Percentiles rank a stretch among this genome's conserved stretches.
These are phyloP conservation scores for Aspergillus costaricaensis DNA, from an alignment of 2,329 filamentous ascomycete species.

Conservation along the genomic window DNA sequence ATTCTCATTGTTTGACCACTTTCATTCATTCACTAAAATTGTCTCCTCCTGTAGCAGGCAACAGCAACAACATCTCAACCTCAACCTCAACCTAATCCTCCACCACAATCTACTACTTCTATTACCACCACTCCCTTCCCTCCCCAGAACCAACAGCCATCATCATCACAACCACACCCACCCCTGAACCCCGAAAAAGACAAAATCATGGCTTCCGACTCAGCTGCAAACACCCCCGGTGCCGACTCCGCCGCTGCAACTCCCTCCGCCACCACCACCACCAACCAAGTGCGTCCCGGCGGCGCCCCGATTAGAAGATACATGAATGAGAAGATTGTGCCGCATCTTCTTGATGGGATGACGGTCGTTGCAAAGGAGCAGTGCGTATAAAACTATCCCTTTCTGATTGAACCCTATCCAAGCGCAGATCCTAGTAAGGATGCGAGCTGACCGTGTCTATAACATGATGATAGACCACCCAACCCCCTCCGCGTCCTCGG, in stretches of 20 bases:
- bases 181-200: constrained; percentile 1
- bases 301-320: constrained; percentile 71
- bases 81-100: neutral
- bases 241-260: constrained; percentile 49
- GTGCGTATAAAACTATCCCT: constrained; percentile 51
- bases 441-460: neutral
- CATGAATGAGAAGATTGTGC: constrained; percentile 70
- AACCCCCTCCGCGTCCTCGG: constrained; percentile 70
- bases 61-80: neutral
- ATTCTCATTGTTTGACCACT: too few species aligned
- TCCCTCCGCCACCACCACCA: constrained; percentile 11
- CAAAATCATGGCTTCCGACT: constrained; percentile 4
- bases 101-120: neutral
- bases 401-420: neutral
- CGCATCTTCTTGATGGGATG: constrained; percentile 71
- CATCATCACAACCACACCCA: neutral
- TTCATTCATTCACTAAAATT: too few species aligned
- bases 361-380: constrained; percentile 70
- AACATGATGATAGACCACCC: constrained; percentile 53
- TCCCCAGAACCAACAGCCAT: constrained; percentile 19
- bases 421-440: neutral
- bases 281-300: constrained; percentile 58
- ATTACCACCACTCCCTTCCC: constrained; percentile 1
- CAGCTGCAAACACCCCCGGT: constrained; percentile 24
- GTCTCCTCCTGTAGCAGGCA: too few species aligned